phyloP scores from a whole-genome alignment of 2,329 filamentous ascomycete species.

The Penicillium sp. region DNA sequence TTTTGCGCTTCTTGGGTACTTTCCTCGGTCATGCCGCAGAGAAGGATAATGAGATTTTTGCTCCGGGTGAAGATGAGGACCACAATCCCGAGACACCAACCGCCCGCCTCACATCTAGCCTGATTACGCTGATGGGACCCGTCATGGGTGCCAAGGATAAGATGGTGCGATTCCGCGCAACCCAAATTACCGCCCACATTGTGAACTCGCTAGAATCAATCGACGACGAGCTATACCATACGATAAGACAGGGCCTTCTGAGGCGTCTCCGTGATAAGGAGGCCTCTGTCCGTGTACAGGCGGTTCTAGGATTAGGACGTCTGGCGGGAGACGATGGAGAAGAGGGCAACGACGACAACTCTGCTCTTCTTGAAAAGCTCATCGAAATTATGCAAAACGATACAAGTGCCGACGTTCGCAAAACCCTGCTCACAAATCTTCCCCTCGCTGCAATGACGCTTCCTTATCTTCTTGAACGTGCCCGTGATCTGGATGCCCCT shows the following conservation, averaged over 20 bases:
- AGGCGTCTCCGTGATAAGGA: conserved; percentile 93
- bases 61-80: conserved; percentile 64
- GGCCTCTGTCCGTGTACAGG: conserved; percentile 85
- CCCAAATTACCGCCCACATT: conserved; percentile 85
- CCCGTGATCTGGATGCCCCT: conserved; percentile 80
- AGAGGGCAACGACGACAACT: conserved; percentile 55
- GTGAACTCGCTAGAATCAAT: conserved; percentile 91
- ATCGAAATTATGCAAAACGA: conserved; percentile 90
- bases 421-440: conserved; percentile 85
- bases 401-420: conserved; percentile 86
- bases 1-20: conserved; percentile 80
- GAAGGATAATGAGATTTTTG: conserved; percentile 67
- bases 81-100: conserved; percentile 78
- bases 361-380: conserved; percentile 76
- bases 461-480: conserved; percentile 84
- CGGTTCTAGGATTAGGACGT: conserved; percentile 83
- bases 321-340: conserved; percentile 71
- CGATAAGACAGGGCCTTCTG: conserved; percentile 73
- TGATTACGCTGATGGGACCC: conserved; percentile 72
- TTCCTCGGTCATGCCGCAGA: conserved; percentile 72
- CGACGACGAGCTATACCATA: conserved; percentile 86
- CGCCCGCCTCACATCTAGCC: conserved; percentile 70
- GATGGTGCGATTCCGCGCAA: conserved; percentile 82
- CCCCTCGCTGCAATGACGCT: conserved; percentile 79
- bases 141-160: conserved; percentile 89